phyloP scores from a whole-genome alignment of 1,284 basidiomycete species.

The Microbotryomycetes sp. region DNA sequence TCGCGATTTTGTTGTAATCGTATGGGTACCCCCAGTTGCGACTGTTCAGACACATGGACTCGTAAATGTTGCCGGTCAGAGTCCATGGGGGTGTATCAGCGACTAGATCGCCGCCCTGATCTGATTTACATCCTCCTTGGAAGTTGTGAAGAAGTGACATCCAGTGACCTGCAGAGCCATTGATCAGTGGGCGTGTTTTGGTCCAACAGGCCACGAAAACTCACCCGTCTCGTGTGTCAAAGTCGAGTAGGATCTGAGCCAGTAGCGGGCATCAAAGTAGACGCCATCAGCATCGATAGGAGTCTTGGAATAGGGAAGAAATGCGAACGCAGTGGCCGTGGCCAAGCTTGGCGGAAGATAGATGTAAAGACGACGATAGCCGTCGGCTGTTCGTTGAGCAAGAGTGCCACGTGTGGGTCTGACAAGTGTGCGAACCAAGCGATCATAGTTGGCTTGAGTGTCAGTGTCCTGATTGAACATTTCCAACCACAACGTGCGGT shows the following conservation, averaged over 20 bases:
- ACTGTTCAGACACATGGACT: not conserved
- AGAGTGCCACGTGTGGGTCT: not conserved
- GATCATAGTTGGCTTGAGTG: not conserved
- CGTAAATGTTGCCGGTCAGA: not conserved
- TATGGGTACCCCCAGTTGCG: not conserved
- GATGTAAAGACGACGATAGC: not conserved
- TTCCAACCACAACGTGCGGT: not conserved
- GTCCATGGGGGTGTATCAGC: not conserved
- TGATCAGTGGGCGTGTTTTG: too few relatives aligned
- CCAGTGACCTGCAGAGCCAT: not conserved
- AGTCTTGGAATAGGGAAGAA: not conserved
- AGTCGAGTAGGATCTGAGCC: not conserved
- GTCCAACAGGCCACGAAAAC: too few relatives aligned
- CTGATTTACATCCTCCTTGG: not conserved
- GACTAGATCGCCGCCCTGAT: not conserved
- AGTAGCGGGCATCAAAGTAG: not conserved
- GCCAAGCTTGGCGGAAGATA: not conserved
- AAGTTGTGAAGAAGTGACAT: not conserved
- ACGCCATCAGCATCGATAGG: not conserved
- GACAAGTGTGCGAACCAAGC: not conserved
- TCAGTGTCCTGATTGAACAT: not conserved
- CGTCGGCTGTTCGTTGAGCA: not conserved
- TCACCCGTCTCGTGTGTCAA: not conserved
- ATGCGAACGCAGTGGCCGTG: not conserved
- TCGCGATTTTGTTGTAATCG: not conserved